Conservation (phyloP, 495 filamentous ascomycete genomes). For the Penicillium lagena region DNA sequence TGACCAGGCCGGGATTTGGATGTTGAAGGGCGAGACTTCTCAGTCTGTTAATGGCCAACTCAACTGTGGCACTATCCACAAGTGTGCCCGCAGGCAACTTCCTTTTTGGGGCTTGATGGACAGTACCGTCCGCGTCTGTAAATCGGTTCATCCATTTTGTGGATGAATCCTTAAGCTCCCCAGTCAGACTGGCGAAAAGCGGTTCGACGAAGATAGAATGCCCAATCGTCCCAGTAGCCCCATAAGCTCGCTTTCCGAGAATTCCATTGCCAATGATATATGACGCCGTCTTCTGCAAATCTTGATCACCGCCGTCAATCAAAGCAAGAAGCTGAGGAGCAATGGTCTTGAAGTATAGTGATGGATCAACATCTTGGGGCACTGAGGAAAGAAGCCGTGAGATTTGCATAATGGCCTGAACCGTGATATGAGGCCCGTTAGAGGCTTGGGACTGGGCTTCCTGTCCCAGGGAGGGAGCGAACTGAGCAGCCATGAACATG, state of each 20-base stretch:
- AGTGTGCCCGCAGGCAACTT: conserved; percentile 5
- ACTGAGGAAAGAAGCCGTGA: conserved; percentile 57
- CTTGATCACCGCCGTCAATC: conserved; percentile 58
- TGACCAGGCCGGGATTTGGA: conserved; percentile 67
- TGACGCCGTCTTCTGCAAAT: conserved; percentile 59
- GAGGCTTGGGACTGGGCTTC: conserved; percentile 27
- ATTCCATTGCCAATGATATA: conserved; percentile 73
- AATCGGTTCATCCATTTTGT: conserved; percentile 16
- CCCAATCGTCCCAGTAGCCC: conserved; percentile 62
- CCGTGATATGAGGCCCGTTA: conserved; percentile 58
- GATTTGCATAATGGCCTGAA: conserved; percentile 64
- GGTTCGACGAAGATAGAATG: conserved; percentile 65
- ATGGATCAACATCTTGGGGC: conserved; percentile 49
- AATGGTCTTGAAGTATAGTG: conserved; percentile 55
- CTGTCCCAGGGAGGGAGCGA: conserved; percentile 38
- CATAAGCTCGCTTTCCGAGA: conserved; percentile 57
- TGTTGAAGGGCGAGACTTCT: conserved; percentile 55
- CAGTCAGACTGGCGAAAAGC: conserved; percentile 55
- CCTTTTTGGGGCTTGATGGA: not conserved
- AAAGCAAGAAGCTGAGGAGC: conserved; percentile 61
- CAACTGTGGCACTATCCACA: conserved; percentile 17
- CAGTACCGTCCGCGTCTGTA: conserved; percentile 2
- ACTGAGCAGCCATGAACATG: conserved; percentile 61
- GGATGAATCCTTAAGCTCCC: conserved; percentile 29
- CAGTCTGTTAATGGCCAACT: conserved; percentile 49